Base-by-base conservation (phyloP, 169 alveolate species). In the Plasmodium falciparum region DNA sequence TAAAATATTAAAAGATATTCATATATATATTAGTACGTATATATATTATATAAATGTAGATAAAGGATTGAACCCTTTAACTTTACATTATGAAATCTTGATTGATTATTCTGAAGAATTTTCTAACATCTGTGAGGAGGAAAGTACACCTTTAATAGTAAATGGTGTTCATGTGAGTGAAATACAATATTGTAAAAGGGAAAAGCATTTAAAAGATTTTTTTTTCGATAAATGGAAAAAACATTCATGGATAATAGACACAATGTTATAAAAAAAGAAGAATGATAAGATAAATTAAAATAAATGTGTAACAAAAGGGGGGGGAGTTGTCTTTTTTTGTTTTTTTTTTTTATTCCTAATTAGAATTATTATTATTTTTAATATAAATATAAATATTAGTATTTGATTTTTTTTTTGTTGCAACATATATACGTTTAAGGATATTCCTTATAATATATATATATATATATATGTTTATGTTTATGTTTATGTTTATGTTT, bases 1-100 rank as follows among this genome's bases (percentile, higher is more conserved):
- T 5, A 80, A 29, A 26, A 26, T 67, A 15, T 72, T 80, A 56
- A 59, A 45, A 56, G 13, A 67, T 5, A 61, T 15, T 52, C 22
- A 61, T 39, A 69, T 80, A 54, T 12, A 17, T 15, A 58, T 47
- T 17, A 67, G 20, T 71, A 45, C 85, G 17, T 80, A 67, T 80
- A 20, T 80, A 52, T 80, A 80, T 61, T 80, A 80, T 49, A 70
- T 20, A 39, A 69, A 47, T 24, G 52, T 67, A 7, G 50, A 17
- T 43, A 67, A 39, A 11, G 13, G 2, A 3, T 45, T 69, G 33
- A 56, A 70, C 15, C 83, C 76, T 20, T 24, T 80, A n/a, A 67
- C 22, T 66, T 47, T 80, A 9, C 90, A 80, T 45, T 80, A 67
- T 80, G 90, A 80, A 69, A 66, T 80, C 24, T 45, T 80, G n/a